phyloP scores from a whole-genome alignment of 1,139 yeast genomes.

The Geotrichum restrictum region DNA sequence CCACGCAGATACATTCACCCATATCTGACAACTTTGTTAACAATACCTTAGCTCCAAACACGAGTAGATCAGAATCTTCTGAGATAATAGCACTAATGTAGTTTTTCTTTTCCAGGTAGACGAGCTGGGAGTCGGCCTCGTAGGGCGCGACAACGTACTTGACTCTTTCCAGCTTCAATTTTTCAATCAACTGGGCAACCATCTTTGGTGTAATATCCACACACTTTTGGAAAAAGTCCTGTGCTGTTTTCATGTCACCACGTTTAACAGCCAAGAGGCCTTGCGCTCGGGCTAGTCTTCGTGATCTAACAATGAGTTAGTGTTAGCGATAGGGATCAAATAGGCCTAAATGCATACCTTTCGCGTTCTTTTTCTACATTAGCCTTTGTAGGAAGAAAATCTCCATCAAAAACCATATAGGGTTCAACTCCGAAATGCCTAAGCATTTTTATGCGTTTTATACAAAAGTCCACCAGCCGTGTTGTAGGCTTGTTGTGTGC shows the following conservation, averaged over 20 bases:
- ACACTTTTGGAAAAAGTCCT: slow-evolving; percentile 68
- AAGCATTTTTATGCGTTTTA: slow-evolving; percentile 64
- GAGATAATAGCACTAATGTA: slow-evolving; percentile 81
- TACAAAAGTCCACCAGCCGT: slow-evolving; percentile 48
- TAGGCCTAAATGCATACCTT: slow-evolving; percentile 20
- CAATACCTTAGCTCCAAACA: slow-evolving; percentile 76
- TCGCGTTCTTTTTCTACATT: slow-evolving; percentile 68
- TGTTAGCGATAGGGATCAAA: background rate
- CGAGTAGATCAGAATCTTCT: slow-evolving; percentile 88
- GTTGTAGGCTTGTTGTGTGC: slow-evolving; percentile 69
- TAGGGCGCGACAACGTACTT: slow-evolving; percentile 91
- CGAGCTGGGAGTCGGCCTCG: slow-evolving; percentile 98
- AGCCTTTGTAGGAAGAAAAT: slow-evolving; percentile 71
- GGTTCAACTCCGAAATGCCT: slow-evolving; percentile 67
- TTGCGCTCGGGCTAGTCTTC: slow-evolving; percentile 53
- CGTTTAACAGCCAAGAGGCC: slow-evolving; percentile 40
- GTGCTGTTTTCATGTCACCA: slow-evolving; percentile 60
- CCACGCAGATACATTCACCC: slow-evolving; percentile 71
- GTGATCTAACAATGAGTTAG: slow-evolving; percentile 29
- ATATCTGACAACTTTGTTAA: slow-evolving; percentile 73
- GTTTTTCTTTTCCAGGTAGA: slow-evolving; percentile 72
- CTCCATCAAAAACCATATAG: slow-evolving; percentile 92
- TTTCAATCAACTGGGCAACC: slow-evolving; percentile 82
- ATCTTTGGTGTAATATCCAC: slow-evolving; percentile 86
- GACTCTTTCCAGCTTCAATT: slow-evolving; percentile 54